Base-by-base conservation (phyloP, 768 basidiomycete species). In the Crepidotus variabilis region DNA sequence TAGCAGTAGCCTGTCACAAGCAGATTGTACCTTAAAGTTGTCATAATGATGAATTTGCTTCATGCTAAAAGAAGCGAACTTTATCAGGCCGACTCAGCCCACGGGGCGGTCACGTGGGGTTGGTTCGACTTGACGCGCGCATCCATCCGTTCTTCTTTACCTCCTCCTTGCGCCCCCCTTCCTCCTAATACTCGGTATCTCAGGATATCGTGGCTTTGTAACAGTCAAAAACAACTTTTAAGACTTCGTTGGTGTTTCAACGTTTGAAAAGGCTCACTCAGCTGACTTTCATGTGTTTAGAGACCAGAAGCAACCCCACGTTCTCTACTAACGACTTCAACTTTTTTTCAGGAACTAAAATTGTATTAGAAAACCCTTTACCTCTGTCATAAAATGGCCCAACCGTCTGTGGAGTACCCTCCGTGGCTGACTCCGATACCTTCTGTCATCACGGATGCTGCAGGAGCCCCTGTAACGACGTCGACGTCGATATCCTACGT, bases 381-480 rank as follows among this genome's bases (percentile, higher is more conserved):
- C 61, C 51, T 51, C 60, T 63, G 63, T 51, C 8, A 3, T 61
- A 55, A 61, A 50, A 87, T 87, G 86, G 68, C 81, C 55, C 76
- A 76, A 62, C 84, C 82, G 22, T 82, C 86, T 2, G 90, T 92
- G 68, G 71, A 76, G 57, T 77, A 83, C 51, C 90, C 90, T 47
- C 74, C 89, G 32, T 92, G 90, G 90, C 73, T 91, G 60, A 82
- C 87, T 1, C 74, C 79, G 32, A 61, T 74, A n/a, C 74, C 78
- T 32, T 75, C 82, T 16, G 71, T 82, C 28, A 66, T 84, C 48
- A 83, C 82, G 6, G 75, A 83, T 63, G 71, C 74, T 2, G 74
- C 72, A 51, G 88, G 87, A 50, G 70, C 71, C 20, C 77, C 80
- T 33, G 62, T 84, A 54, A 74, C 81, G 49, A 89, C 87, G 13